Base-by-base conservation (phyloP, 2,329 filamentous ascomycete genomes). In the Ramularia collo-cygni region DNA sequence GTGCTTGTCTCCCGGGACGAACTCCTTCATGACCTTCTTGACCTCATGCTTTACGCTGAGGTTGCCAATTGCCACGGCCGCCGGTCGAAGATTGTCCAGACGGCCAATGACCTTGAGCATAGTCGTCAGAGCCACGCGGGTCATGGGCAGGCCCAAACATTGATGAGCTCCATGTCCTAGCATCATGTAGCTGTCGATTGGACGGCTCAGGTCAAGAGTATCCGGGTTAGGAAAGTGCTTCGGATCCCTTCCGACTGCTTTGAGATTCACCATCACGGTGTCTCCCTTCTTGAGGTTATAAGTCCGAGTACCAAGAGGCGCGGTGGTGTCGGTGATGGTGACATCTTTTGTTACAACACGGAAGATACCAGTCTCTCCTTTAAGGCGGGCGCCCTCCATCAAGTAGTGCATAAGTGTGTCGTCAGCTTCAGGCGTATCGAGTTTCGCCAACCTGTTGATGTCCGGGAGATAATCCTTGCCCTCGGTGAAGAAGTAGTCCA, bases 401-500 rank as follows among this genome's bases (percentile, higher is more conserved):
- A 66, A 52, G 55, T 77, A 78, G 58, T 70, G 65, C 55, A 70
- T 63, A 7, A 77, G 59, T 15, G 64, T 60, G 31, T 72, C 65
- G 48, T 71, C 71, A 49, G 61, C 68, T 50, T 62, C 65, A 27
- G 52, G 65, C 27, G 61, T 67, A 17, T 71, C 60, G 28, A 63
- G 53, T 29, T 64, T 62, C 2, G 74, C 70, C 9, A 77, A 61
- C 2, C 58, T 53, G 27, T 71, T 65, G 28, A 77, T 71, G 8
- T 66, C 62, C 2, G 65, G 57, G 50, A 73, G 65, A 55, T 76
- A 65, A 26, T 63, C 49, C 3, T 62, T 58, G 24, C 72, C 73
- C 67, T 64, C 59, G 3, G 65, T 65, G 32, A 79, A 64, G 56
- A 75, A 77, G 54, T 70, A 75, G 51, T 78, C 76, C 35, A 79